Base-by-base conservation (phyloP, 208 protist species). In the Crithidia mellificae region DNA sequence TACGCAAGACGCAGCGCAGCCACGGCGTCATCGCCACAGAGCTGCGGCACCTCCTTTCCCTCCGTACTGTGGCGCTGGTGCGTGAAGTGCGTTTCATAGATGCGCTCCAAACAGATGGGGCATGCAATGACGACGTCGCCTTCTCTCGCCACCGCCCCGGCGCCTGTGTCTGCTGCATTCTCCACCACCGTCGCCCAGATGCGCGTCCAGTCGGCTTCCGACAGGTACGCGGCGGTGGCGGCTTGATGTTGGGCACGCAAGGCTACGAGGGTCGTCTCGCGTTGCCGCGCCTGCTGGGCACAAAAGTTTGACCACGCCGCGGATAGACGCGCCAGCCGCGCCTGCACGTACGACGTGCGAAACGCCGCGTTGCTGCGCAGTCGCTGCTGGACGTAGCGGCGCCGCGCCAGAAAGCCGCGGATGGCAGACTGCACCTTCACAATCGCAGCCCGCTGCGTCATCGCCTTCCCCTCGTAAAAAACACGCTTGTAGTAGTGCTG, bases 401-500 rank as follows among this genome's bases (percentile, higher is more conserved):
- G 87, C 2, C 88, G 72, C 5, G 91, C 86, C 12, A 93, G 63
- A 20, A 73, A 80, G 0, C 83, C 82, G 4, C 91, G 84, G 38
- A 91, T 77, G 24, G 72, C 63, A 0, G 88, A 61, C 59, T 96
- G 91, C 43, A 93, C 84, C 27, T 85, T 83, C 19, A 94, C 80
- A 39, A 93, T 77, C 2, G 88, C 88, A 0, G 81, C 81, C n/a
- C 85, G 88, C 74, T 96, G 84, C 36, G 81, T 82, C 65, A 92
- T 72, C 2, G 87, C 91, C 55, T 88, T 90, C 17, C 91, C 87
- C 12, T 83, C 80, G 65, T 83, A 96, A 68, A 85, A 96, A 22
- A 78, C 71, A 11, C 87, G 80, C 68, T 96, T 96, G 76, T 91
- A 77, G 72, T 94, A 96, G 63, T 87, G 81, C 46, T 79, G 81